These are phyloP conservation scores for Dactylellina parvicollis DNA, from an alignment of 2,329 filamentous ascomycete genomes.

Conservation along the genomic window DNA sequence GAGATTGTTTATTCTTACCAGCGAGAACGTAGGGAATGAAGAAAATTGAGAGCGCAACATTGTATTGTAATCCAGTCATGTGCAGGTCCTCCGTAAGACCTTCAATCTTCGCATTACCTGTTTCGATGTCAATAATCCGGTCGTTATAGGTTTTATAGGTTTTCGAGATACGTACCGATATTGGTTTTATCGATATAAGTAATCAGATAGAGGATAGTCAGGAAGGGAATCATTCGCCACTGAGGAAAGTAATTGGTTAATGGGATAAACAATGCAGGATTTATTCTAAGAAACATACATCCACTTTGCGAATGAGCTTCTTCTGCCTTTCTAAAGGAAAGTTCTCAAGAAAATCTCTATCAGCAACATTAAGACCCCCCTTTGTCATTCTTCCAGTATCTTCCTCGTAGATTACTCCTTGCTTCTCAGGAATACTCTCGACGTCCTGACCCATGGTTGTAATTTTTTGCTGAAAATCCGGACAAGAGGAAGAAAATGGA, in stretches of 20 bases:
- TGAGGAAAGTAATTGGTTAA: background rate
- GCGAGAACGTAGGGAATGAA: slow-evolving; percentile 36
- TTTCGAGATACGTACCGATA: slow-evolving; percentile 16
- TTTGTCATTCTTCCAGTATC: background rate
- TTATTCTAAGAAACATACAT: slow-evolving; percentile 1
- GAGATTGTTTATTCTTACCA: slow-evolving; percentile 9
- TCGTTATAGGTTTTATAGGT: background rate
- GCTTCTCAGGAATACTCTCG: slow-evolving; percentile 35
- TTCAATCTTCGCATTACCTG: slow-evolving; percentile 44
- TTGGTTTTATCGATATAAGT: slow-evolving; percentile 43
- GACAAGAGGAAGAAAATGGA: background rate
- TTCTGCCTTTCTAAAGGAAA: slow-evolving; percentile 59
- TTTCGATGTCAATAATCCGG: background rate
- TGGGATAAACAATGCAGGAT: background rate
- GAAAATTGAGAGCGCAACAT: slow-evolving; percentile 29
- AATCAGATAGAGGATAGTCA: slow-evolving; percentile 31
- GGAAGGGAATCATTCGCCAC: slow-evolving; percentile 38
- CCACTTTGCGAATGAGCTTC: slow-evolving; percentile 58
- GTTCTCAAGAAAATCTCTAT: slow-evolving; percentile 59
- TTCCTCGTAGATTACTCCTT: slow-evolving; percentile 29
- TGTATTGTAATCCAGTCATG: slow-evolving; percentile 36
- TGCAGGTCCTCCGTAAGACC: slow-evolving; percentile 25
- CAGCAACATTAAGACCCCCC: slow-evolving; percentile 56
- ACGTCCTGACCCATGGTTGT: slow-evolving; percentile 13
- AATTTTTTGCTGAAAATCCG: background rate